Evolutionary conservation across 306 rosid genomes (phyloP), one percentile per base, ranked within the genome.

Genomic region (Pyrus bretschneideri): DNA sequence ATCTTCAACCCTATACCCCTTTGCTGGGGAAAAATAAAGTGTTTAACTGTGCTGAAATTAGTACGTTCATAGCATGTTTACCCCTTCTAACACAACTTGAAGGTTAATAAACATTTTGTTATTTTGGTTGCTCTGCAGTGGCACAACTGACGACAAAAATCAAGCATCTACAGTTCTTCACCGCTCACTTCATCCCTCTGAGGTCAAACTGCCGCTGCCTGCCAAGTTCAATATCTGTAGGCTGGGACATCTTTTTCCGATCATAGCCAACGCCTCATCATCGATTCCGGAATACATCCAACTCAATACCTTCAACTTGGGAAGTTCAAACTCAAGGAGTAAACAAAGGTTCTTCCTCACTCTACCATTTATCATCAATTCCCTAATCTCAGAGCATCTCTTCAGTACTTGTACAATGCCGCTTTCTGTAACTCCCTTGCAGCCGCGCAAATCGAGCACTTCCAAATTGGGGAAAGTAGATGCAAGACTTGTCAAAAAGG

Each of bases 91-190:
- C 9, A 4, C 25, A 21, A 51, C 30, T 74, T 54, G 27, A 75
- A 72, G 75, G 61, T 61, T 71, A 69, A 78, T 29, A 72, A 29
- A 81, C 9, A 7, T 49, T 22, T 38, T 81, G 12, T 67, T 46
- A 45, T 45, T 25, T 72, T 81, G 13, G 38, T 72, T 86, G 80
- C 7, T 69, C 51, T 89, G 86, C 92, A 94, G 98, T 90, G 83
- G 98, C 96, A n/a, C 87, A 80, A 78, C 92, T 92, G 67, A 92
- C 98, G 40, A 89, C 90, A 55, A 94, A 90, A 89, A 92, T 94
- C 79, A 89, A 92, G 79, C 97, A 89, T 85, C 87, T 94, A 67
- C 96, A 94, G 31, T 81, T 84, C 77, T 63, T 54, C 30, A 86
- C 86, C 46, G 92, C 87, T 61, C 81, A 80, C 81, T 72, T 85